Conservation (phyloP, 768 basidiomycete species). For the Dentipellis fragilis region DNA sequence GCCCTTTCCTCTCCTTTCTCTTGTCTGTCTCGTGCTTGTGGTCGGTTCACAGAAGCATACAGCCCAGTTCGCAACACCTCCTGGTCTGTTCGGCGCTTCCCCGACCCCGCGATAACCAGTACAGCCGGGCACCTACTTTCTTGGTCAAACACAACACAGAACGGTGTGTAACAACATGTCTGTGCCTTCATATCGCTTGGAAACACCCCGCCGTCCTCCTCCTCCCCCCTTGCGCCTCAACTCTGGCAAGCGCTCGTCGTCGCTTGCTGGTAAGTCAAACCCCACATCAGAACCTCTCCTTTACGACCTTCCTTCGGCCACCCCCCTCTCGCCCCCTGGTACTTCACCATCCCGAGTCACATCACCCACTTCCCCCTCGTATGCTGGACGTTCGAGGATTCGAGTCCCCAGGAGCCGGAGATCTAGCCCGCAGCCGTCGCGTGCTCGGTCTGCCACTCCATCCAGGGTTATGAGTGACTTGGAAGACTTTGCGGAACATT, state of each 20-base stretch:
- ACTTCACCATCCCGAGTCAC: background rate
- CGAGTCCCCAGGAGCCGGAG: slow-evolving; percentile 20
- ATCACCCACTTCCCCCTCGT: slow-evolving; percentile 9
- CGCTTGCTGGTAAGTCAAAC: background rate
- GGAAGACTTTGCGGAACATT: slow-evolving; percentile 68
- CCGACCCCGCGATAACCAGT: background rate
- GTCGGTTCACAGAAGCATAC: background rate
- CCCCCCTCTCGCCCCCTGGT: slow-evolving; percentile 6
- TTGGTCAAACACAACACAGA: background rate
- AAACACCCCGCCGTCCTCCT: slow-evolving; percentile 12
- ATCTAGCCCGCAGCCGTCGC: slow-evolving; percentile 48
- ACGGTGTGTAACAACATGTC: slow-evolving; percentile 7
- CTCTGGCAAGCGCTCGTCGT: slow-evolving; percentile 6
- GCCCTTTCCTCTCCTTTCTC: background rate
- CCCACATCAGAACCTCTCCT: slow-evolving; percentile 14
- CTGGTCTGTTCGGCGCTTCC: background rate
- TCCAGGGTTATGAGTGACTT: slow-evolving; percentile 58
- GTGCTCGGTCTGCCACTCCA: slow-evolving; percentile 63
- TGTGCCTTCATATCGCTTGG: slow-evolving; percentile 8
- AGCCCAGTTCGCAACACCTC: too few species aligned
- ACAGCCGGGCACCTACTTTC: background rate
- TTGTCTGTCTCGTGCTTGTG: background rate
- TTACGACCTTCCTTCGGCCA: slow-evolving; percentile 15
- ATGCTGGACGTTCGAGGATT: slow-evolving; percentile 4
- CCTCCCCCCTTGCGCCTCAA: slow-evolving; percentile 13